phyloP scores from a whole-genome alignment of 306 rosid species.

The Notholithocarpus densiflorus region DNA sequence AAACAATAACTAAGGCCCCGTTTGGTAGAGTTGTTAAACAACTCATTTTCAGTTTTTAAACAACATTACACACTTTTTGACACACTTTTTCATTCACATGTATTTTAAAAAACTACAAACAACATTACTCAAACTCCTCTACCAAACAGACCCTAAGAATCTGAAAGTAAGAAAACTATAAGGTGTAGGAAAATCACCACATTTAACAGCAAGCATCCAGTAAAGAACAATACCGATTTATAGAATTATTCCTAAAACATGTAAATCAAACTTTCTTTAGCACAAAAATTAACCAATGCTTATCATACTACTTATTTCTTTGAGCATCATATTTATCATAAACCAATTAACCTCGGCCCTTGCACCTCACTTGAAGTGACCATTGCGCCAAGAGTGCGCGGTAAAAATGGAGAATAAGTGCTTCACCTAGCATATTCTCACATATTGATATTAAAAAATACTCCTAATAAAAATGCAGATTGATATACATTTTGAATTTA shows the following conservation, averaged over 20 bases:
- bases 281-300: neutral
- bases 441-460: too few species aligned
- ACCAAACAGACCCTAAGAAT: too few species aligned
- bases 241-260: neutral
- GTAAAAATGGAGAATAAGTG: too few species aligned
- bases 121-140: too few species aligned
- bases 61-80: too few species aligned
- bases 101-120: too few species aligned
- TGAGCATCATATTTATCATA: neutral
- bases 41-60: too few species aligned
- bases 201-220: neutral
- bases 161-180: neutral
- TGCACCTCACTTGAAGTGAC: accelerated
- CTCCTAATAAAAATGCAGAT: too few species aligned
- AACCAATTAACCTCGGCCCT: neutral
- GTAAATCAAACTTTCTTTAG: neutral
- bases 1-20: neutral
- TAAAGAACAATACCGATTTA: conserved; percentile 7
- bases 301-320: neutral
- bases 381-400: accelerated
- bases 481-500: too few species aligned
- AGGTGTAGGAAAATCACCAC: neutral
- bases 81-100: too few species aligned
- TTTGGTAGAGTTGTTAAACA: too few species aligned
- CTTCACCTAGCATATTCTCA: too few species aligned